Conservation (phyloP, 2,329 filamentous ascomycete genomes). For the Myriosclerotinia scirpicola region DNA sequence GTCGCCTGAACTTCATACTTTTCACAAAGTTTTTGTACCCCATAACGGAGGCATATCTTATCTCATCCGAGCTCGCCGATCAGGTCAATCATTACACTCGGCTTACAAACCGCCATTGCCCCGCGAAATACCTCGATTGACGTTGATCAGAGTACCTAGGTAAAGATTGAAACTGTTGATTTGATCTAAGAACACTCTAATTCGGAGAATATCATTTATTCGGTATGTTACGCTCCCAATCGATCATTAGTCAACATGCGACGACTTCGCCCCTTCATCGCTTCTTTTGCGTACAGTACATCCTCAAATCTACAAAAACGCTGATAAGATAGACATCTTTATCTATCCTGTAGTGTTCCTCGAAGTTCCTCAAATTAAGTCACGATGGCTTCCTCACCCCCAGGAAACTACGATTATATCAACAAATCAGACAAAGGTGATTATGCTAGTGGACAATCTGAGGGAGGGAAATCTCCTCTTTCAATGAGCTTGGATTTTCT, state of each 20-base stretch:
- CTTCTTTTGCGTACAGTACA: background rate
- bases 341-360: background rate
- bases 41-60: background rate
- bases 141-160: background rate
- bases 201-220: background rate
- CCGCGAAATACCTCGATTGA: background rate
- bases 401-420: constrained; percentile 35
- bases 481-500: constrained; percentile 59
- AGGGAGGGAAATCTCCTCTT: constrained; percentile 39
- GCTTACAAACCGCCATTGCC: background rate
- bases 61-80: background rate
- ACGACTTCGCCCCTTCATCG: constrained; percentile 7
- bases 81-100: constrained; percentile 2
- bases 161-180: background rate
- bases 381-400: constrained; percentile 36
- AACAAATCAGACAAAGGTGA: constrained; percentile 36
- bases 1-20: background rate
- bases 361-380: background rate
- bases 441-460: constrained; percentile 39
- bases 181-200: background rate
- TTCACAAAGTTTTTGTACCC: background rate
- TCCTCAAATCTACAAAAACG: background rate
- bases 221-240: constrained; percentile 1
- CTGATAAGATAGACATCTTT: constrained; percentile 12
- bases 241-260: background rate